Evolutionary conservation across 1,139 yeast species (phyloP).

Genomic region (Candida sp.): DNA sequence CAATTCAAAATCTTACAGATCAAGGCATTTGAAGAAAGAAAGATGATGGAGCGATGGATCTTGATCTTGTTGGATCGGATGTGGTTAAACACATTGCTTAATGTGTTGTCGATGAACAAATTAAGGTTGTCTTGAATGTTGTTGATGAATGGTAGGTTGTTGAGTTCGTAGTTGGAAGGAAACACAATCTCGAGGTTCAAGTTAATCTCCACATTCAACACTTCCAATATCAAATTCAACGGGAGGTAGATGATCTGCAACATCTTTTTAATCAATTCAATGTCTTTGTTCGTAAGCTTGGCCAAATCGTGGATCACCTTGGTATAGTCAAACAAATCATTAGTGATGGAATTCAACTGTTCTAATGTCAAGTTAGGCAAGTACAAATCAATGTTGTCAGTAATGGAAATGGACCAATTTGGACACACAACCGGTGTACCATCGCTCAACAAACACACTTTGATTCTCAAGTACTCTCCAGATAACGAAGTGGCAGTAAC

Average conservation of each 20-base stretch:
- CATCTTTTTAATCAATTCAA: conserved; percentile 42
- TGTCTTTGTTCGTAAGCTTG: conserved; percentile 39
- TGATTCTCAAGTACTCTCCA: conserved; percentile 77
- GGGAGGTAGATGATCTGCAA: conserved; percentile 58
- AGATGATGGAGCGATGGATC: conserved; percentile 62
- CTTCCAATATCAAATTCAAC: conserved; percentile 59
- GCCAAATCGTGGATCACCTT: conserved; percentile 46
- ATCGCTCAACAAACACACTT: conserved; percentile 77
- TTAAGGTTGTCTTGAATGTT: conserved; percentile 58
- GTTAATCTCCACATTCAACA: conserved; percentile 62
- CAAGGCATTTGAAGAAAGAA: conserved; percentile 85
- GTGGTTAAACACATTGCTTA: conserved; percentile 78
- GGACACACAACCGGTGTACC: conserved; percentile 89
- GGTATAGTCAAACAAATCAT: conserved; percentile 45
- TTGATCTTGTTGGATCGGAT: conserved; percentile 54
- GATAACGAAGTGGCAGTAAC: conserved; percentile 92
- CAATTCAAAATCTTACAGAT: conserved; percentile 94
- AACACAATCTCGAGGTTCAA: conserved; percentile 80
- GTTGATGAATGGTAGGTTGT: conserved; percentile 56
- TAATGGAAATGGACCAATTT: conserved; percentile 62
- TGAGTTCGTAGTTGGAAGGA: conserved; percentile 75
- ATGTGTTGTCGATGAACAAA: conserved; percentile 72
- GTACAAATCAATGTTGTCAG: conserved; percentile 59
- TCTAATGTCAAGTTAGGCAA: conserved; percentile 47
- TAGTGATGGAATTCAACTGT: conserved; percentile 46